Conservation (phyloP, 73 alveolate species). For the Stentor coeruleus region DNA sequence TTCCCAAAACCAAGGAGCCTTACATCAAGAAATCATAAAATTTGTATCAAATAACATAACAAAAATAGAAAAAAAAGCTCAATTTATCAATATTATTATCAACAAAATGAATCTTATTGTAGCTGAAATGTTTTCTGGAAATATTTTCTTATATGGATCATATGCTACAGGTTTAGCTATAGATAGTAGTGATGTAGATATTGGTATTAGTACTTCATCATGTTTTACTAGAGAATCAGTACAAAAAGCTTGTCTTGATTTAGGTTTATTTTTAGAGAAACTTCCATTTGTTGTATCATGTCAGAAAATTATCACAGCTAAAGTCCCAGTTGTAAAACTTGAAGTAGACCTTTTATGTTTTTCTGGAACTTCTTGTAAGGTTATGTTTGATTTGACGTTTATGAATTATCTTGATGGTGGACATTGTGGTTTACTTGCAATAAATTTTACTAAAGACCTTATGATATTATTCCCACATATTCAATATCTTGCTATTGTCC, state of each 20-base stretch:
- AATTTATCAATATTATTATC: too few relatives aligned
- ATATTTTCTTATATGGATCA: background rate
- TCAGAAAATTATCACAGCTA: background rate
- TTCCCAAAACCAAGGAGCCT: background rate
- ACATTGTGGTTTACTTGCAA: slow-evolving; percentile 27
- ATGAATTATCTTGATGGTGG: background rate
- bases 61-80: background rate
- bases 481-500: slow-evolving; percentile 33
- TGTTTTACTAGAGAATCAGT: background rate
- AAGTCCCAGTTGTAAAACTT: slow-evolving; percentile 1
- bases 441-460: slow-evolving; percentile 35
- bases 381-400: background rate
- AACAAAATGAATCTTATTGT: background rate
- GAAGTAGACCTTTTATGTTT: background rate
- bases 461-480: slow-evolving; percentile 33
- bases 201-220: background rate
- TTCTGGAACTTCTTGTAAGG: background rate
- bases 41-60: background rate
- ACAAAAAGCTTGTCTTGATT: background rate
- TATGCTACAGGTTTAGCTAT: slow-evolving; percentile 1
- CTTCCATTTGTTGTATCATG: background rate
- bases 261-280: background rate
- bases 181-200: slow-evolving; percentile 5
- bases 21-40: slow-evolving; percentile 14
- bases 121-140: background rate